phyloP scores from a whole-genome alignment of 2,329 filamentous ascomycete species.

The Calonectria naviculata region DNA sequence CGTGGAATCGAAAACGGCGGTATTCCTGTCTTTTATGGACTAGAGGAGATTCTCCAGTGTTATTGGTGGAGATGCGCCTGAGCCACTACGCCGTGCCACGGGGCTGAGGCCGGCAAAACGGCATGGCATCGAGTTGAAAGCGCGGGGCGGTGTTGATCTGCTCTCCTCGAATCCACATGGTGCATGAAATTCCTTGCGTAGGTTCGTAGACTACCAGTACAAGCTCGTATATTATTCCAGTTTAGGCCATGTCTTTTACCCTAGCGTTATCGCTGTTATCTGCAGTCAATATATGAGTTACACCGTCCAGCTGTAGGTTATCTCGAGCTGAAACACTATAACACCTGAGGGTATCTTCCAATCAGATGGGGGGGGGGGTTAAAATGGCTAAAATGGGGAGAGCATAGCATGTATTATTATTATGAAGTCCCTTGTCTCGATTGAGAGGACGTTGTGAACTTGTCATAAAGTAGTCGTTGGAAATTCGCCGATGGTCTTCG shows the following conservation, averaged over 20 bases:
- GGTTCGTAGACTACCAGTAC: not conserved
- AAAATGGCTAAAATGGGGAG: not conserved
- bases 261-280: not conserved
- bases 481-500: not conserved
- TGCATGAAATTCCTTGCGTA: not conserved
- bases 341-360: too few species aligned
- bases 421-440: not conserved
- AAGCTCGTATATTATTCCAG: not conserved
- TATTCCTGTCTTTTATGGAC: not conserved
- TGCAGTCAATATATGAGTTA: not conserved
- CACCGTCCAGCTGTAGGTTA: not conserved
- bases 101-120: not conserved
- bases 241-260: not conserved
- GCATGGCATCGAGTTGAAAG: not conserved
- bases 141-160: not conserved
- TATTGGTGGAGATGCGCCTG: not conserved
- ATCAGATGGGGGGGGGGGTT: not conserved
- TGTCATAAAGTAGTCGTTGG: not conserved
- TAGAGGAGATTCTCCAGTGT: not conserved
- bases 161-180: not conserved
- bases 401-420: not conserved
- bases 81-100: not conserved
- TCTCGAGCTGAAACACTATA: too few species aligned
- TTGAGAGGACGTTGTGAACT: not conserved
- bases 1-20: not conserved